Base-by-base conservation (phyloP, 139 green algal genomes). In the Yamagishiella unicocca region DNA sequence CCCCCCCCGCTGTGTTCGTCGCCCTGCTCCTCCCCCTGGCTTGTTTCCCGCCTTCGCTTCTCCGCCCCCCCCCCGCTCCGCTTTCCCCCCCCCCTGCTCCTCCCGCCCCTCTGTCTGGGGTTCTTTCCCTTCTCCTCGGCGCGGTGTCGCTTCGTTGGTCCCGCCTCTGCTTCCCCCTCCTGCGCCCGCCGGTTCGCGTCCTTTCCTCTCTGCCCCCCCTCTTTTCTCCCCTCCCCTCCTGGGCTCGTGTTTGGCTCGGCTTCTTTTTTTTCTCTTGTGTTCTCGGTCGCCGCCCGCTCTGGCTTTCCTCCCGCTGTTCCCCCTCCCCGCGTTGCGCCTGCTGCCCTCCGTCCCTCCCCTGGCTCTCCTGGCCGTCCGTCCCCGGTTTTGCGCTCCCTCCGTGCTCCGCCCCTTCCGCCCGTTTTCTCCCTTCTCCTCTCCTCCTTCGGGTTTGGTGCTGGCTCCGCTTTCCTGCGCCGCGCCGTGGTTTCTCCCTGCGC, bases 221-320 rank as follows among this genome's bases (percentile, higher is more conserved):
- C 58, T 94, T 58, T 92, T 91, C 83, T 92, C 93, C 77, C 92
- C 90, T 62, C 54, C 93, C 62, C 79, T 81, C 77, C 84, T 93
- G 87, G 94, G 90, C 4, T 67, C n/a, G 19, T 67, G 9, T 35
- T 67, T 67, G 27, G 9, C 22, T 67, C 9, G 6, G 6, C 9
- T 29, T 67, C 22, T 29, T 31, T 67, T 35, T 67, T 67, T 67
- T 67, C 17, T 67, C 17, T 22, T 6, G 58, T 67, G 58, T 67
- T 67, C 17, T 67, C 9, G 58, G 58, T 67, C 17, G 58, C 22
- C 17, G 58, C 17, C 24, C 17, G 19, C 19, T n/a, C 24, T 22
- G 17, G 58, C 17, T 9, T 67, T 35, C 17, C 9, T 67, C 9
- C 17, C 6, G 14, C 19, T 67, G 14, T 9, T 27, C 17, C 17